Evolutionary conservation across 306 rosid genomes (phyloP), one percentile per base, ranked within the genome.

Genomic region (Carpinus fangiana): DNA sequence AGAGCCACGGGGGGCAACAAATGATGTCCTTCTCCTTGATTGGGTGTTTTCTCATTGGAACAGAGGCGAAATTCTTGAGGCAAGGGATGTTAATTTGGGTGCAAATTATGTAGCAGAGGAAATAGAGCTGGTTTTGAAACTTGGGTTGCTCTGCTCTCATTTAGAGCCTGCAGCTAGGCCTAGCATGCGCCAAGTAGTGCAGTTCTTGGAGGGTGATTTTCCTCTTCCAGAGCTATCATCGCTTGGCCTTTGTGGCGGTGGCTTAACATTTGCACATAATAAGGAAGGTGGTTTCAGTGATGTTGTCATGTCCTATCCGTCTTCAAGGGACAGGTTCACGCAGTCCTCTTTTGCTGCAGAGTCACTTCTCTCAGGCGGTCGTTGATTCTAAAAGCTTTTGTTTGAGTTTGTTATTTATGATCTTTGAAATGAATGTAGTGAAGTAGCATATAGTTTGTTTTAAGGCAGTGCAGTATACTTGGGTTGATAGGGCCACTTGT

Each of bases 81-180:
- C 81, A 28, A 88, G 86, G 53, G 98, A 93, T 16, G 81, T 72
- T 4, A 87, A 83, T 45, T 65, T 86, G 4, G 46, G 74, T 11
- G 89, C 90, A 4, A 10, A 62, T 26, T 91, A 61, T 76, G 81
- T 77, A 41, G 87, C 62, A 56, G 73, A 3, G 2, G 93, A 91
- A 79, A 82, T 83, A 1, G 13, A 74, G 69, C 45, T 86, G 84
- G 90, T 91, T 47, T 46, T 91, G 90, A 90, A 91, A 77, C n/a
- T 93, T 69, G 98, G 98, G 18, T 60, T 93, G 72, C 36, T 91
- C 43, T 90, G 98, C 43, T 78, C 82, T 12, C 83, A 85, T 31
- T 45, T 74, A 26, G 80, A 75, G 21, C 84, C 86, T 8, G 8
- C 34, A 0, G 59, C 61, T 2, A 56, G 86, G 77, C 88, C 86